A percentile compares a stretch with the other conserved stretches of the same genome.
Conservation (phyloP, 2,329 filamentous ascomycete species). For the Trematosphaeria pertusa region DNA sequence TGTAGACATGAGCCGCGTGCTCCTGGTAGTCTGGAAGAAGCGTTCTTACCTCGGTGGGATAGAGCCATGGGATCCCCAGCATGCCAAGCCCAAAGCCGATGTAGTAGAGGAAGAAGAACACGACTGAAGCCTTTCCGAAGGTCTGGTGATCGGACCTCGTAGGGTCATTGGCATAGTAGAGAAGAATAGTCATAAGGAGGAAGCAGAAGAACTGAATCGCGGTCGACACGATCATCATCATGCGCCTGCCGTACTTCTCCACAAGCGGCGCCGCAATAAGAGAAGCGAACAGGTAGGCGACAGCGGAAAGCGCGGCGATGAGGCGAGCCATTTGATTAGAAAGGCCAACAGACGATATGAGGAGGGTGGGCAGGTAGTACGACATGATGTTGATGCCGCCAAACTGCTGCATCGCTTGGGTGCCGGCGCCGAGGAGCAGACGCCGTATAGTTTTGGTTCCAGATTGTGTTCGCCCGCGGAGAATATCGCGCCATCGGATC, state of each 20-base stretch:
- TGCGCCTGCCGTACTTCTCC: slow-evolving; percentile 5
- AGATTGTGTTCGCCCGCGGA: slow-evolving; percentile 55
- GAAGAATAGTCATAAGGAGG: background rate
- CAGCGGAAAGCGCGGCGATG: too few species aligned
- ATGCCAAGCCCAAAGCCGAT: slow-evolving; percentile 3
- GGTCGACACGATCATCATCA: too few species aligned
- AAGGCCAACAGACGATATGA: slow-evolving; percentile 15
- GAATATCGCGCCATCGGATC: too few species aligned
- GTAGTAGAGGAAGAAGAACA: slow-evolving; percentile 18
- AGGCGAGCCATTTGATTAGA: slow-evolving; percentile 10
- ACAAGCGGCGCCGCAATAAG: too few species aligned
- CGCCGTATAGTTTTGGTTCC: slow-evolving; percentile 55
- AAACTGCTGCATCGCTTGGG: slow-evolving; percentile 18
- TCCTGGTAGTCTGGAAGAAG: background rate
- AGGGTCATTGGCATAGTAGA: background rate
- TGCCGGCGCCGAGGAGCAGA: slow-evolving; percentile 24
- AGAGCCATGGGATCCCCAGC: slow-evolving; percentile 17
- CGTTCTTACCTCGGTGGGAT: slow-evolving; percentile 9
- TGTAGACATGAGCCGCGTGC: too few species aligned
- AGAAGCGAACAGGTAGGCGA: too few species aligned
- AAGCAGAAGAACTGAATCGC: too few species aligned
- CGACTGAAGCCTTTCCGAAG: slow-evolving; percentile 17
- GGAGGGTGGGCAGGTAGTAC: slow-evolving; percentile 18
- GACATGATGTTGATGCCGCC: slow-evolving; percentile 15
- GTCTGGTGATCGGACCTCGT: slow-evolving; percentile 3